Evolutionary conservation across 148 eudicot species (phyloP).

Genomic region (Vaccinium macrocarpon): DNA sequence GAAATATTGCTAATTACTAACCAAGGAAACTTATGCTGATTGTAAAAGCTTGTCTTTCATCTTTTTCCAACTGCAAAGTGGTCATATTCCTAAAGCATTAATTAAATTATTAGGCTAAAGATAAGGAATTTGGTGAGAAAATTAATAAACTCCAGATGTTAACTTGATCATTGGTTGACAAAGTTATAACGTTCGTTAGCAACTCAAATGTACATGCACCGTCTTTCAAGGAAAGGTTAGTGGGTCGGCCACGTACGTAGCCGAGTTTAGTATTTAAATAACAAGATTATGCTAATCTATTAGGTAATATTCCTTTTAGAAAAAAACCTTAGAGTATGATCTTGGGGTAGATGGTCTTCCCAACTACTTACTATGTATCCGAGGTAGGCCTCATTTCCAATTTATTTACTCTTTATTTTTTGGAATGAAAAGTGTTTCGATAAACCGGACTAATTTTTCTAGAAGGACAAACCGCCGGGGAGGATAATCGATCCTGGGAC

Average conservation of each 20-base stretch:
- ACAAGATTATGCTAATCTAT: background rate
- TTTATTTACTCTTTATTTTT: too few species aligned
- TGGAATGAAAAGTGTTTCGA: too few species aligned
- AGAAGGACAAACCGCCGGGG: too few species aligned
- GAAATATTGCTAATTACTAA: conserved; percentile 22
- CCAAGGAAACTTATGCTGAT: background rate
- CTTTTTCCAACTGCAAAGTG: background rate
- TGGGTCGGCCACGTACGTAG: background rate
- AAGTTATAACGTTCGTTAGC: background rate
- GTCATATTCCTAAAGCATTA: background rate
- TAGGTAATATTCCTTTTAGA: background rate
- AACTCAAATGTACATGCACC: background rate
- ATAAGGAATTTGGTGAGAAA: background rate
- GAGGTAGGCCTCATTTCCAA: background rate
- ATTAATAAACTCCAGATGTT: too few species aligned
- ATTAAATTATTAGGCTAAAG: background rate
- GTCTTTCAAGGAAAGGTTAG: background rate
- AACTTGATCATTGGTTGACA: background rate
- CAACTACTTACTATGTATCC: background rate
- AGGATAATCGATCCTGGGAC: too few species aligned
- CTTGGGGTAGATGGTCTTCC: background rate
- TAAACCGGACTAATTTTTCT: too few species aligned
- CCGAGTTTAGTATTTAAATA: background rate
- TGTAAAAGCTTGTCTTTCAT: background rate
- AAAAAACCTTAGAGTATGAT: background rate